These are phyloP conservation scores for Beauveria pseudobassiana DNA, from an alignment of 2,329 filamentous ascomycete genomes.

Conservation along the genomic window DNA sequence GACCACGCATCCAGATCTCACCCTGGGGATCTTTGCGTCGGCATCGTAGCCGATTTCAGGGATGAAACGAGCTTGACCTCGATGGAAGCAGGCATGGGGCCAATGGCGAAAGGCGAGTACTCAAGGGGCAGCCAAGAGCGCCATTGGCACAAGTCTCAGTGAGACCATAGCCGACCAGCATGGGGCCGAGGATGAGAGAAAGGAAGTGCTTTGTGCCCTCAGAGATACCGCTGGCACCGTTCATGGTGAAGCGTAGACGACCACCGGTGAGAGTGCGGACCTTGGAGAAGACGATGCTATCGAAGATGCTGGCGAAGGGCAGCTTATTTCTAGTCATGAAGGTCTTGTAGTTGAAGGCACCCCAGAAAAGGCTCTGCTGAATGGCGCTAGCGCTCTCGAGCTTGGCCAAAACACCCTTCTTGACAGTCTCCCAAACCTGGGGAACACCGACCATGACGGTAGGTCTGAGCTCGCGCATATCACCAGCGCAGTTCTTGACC, in stretches of 20 bases:
- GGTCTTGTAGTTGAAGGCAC: constrained; percentile 51
- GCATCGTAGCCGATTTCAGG: constrained; percentile 80
- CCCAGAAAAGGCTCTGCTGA: constrained; percentile 71
- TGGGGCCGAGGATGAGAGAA: constrained; percentile 84
- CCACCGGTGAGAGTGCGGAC: constrained; percentile 87
- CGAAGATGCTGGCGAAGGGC: constrained; percentile 63
- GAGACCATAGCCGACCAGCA: constrained; percentile 89
- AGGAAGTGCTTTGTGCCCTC: constrained; percentile 85
- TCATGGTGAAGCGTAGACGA: constrained; percentile 81
- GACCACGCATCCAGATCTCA: constrained; percentile 83
- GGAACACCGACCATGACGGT: constrained; percentile 91
- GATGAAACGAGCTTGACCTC: constrained; percentile 87
- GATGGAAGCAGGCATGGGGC: constrained; percentile 66
- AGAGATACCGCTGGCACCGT: constrained; percentile 85
- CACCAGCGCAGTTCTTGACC: constrained; percentile 83
- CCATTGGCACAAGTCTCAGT: constrained; percentile 89
- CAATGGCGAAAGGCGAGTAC: constrained; percentile 71
- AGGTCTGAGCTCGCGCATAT: constrained; percentile 86
- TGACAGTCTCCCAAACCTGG: constrained; percentile 94
- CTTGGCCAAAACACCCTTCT: constrained; percentile 82
- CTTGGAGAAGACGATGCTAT: constrained; percentile 83
- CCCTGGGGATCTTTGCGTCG: constrained; percentile 70
- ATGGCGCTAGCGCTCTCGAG: constrained; percentile 66
- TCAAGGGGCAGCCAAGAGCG: constrained; percentile 72
- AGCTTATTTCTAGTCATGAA: constrained; percentile 52